Conservation (phyloP, 1,284 basidiomycete genomes). For the Albatrellus sp. region DNA sequence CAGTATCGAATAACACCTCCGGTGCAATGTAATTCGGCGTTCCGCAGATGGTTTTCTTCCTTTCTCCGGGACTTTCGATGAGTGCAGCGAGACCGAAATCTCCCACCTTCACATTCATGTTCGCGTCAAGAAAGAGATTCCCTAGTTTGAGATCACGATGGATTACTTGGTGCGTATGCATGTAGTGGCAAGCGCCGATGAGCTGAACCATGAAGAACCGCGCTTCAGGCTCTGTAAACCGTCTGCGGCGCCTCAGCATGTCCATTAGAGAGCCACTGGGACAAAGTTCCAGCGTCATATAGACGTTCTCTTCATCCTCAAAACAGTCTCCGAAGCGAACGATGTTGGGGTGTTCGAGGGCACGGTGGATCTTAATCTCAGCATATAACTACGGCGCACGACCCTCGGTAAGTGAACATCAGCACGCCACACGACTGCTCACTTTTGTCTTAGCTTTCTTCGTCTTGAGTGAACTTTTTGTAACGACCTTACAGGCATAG, state of each 20-base stretch:
- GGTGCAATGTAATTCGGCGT: slow-evolving; percentile 99
- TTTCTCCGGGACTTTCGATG: slow-evolving; percentile 90
- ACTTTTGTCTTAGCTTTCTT: slow-evolving; percentile 93
- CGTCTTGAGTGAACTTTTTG: slow-evolving; percentile 72
- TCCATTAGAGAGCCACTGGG: slow-evolving; percentile 84
- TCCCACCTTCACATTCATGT: slow-evolving; percentile 95
- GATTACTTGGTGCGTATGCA: slow-evolving; percentile 94
- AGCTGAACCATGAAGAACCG: slow-evolving; percentile 91
- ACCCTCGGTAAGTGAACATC: not conserved
- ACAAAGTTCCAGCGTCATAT: slow-evolving; percentile 94
- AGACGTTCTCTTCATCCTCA: slow-evolving; percentile 92
- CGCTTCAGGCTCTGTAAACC: slow-evolving; percentile 88
- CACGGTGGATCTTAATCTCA: slow-evolving; percentile 96
- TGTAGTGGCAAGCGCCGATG: slow-evolving; percentile 91
- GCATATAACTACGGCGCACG: slow-evolving; percentile 65
- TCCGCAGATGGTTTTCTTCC: slow-evolving; percentile 98
- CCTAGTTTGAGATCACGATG: slow-evolving; percentile 94
- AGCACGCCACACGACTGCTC: slow-evolving; percentile 10
- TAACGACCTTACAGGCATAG: slow-evolving; percentile 83
- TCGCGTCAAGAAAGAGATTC: slow-evolving; percentile 85
- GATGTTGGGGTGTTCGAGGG: slow-evolving; percentile 87
- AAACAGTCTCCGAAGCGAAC: slow-evolving; percentile 91
- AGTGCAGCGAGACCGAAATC: slow-evolving; percentile 96
- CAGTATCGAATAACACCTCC: slow-evolving; percentile 92
- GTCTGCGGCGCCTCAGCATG: slow-evolving; percentile 77